A percentile compares a stretch with the other conserved stretches of the same genome.
These are phyloP conservation scores for Diaporthe humulicola DNA, from an alignment of 2,329 filamentous ascomycete genomes.

Conservation along the genomic window DNA sequence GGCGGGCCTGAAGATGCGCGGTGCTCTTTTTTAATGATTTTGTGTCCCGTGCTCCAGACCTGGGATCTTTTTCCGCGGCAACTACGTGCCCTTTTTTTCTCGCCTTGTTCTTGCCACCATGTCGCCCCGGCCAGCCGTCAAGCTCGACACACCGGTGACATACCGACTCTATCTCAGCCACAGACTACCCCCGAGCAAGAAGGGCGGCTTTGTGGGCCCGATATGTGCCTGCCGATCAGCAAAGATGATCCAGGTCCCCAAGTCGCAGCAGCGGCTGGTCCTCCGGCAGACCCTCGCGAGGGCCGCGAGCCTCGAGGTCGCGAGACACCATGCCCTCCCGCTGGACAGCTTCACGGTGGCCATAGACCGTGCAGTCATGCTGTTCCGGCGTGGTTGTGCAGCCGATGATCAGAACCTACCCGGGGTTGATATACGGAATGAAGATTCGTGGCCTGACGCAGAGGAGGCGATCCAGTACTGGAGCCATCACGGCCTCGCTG, in stretches of 20 bases:
- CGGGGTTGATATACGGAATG: constrained; percentile 7
- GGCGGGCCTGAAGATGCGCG: background rate
- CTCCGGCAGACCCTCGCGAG: constrained; percentile 5
- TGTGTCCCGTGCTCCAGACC: constrained; percentile 9
- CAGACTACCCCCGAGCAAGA: constrained; percentile 20
- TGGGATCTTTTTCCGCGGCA: constrained; percentile 6
- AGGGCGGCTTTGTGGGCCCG: background rate
- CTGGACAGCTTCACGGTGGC: constrained; percentile 14
- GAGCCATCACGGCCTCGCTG: constrained; percentile 5
- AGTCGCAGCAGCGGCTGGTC: constrained; percentile 9
- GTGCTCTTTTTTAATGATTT: constrained; percentile 19
- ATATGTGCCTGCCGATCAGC: constrained; percentile 7
- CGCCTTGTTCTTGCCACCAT: constrained; percentile 7
- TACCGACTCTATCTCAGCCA: constrained; percentile 19
- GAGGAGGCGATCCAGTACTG: constrained; percentile 13
- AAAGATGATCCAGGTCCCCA: background rate
- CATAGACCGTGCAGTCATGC: background rate
- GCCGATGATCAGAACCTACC: constrained; percentile 1
- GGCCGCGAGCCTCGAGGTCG: constrained; percentile 17
- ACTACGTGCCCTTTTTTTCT: constrained; percentile 3
- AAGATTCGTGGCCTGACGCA: constrained; percentile 15
- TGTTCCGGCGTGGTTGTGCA: constrained; percentile 4
- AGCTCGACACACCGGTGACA: constrained; percentile 10
- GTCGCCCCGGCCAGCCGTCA: constrained; percentile 14
- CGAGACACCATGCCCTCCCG: background rate